A percentile compares a stretch with the other conserved stretches of the same genome.
phyloP scores from a whole-genome alignment of 176 grass and related monocot genomes.

The Neostapfia colusana region DNA sequence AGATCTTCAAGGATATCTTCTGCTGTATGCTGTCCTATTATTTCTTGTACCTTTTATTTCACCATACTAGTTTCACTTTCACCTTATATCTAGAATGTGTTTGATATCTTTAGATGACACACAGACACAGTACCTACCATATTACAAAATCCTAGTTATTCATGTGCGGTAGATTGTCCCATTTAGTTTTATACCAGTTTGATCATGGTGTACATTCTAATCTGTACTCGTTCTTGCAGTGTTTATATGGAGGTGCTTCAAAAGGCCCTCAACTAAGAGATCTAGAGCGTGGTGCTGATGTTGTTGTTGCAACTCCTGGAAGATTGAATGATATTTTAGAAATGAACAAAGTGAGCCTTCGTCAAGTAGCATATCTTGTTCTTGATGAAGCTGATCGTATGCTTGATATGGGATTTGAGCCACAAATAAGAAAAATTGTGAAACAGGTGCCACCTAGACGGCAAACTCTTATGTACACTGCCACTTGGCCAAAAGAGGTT shows the following conservation, averaged over 20 bases:
- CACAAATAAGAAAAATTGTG: constrained; percentile 93
- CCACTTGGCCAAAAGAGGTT: constrained; percentile 88
- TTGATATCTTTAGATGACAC: neutral
- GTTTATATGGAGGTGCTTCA: constrained; percentile 84
- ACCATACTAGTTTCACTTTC: constrained; percentile 7
- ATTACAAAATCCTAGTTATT: neutral
- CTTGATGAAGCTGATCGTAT: constrained; percentile 95
- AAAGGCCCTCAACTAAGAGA: constrained; percentile 87
- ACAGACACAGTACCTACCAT: neutral
- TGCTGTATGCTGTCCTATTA: constrained; percentile 48
- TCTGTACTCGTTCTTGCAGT: constrained; percentile 40
- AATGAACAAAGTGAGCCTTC: constrained; percentile 68
- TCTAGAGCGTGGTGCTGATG: constrained; percentile 63
- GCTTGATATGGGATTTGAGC: constrained; percentile 98
- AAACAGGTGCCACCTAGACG: constrained; percentile 55
- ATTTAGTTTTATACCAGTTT: constrained; percentile 12
- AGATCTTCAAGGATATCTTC: constrained; percentile 83
- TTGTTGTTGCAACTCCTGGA: constrained; percentile 92
- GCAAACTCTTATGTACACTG: constrained; percentile 98
- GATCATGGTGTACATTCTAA: constrained; percentile 1
- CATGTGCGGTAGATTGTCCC: neutral
- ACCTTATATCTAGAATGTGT: neutral
- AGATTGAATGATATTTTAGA: constrained; percentile 91
- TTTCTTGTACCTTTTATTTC: constrained; percentile 7
- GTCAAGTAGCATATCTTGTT: constrained; percentile 75